Evolutionary conservation across 2,329 filamentous ascomycete species (phyloP), one percentile per base, ranked within the genome.

Genomic region (Epicoccum sorghinum): DNA sequence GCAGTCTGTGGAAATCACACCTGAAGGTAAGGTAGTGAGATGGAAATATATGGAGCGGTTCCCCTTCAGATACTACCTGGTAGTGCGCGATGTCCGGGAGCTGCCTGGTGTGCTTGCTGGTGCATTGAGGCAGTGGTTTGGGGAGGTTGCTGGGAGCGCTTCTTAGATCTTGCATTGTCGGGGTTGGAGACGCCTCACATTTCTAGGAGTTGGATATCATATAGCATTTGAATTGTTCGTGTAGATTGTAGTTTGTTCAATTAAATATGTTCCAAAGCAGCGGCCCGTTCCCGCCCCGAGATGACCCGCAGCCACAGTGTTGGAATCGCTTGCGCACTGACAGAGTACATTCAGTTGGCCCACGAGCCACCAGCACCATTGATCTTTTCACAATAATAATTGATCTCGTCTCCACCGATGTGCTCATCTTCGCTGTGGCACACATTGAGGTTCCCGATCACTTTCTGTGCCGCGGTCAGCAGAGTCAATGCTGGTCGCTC

Each of bases 21-120:
- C 83, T 55, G 87, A 90, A 68, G 74, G 78, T 66, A 86, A 78
- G 71, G 85, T 97, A 51, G 88, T 89, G 66, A 92, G 96, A 74
- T 89, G 91, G 79, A 86, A 90, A 68, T 99, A 99, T 73, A 83
- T 99, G 65, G 96, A 99, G 74, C 89, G 87, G 7, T 99, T 99
- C 75, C 95, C 96, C 0, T 99, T 99, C 78, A 87, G 89, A 73
- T 99, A 97, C 79, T 99, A 98, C 73, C 79, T 99, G 51, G 91
- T 99, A 64, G 95, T 99, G 54, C 87, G 93, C 62, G 87, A 98
- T 78, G 87, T 99, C 42, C 87, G 89, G 68, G 95, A 99, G 76
- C 80, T 99, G 69, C 95, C 96, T 4, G 87, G 86, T 30, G 93
- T 97, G 38, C 76, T 99, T 75, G 90, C 92, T 12, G 90, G 90